Base-by-base conservation (phyloP, 495 filamentous ascomycete species). In the Pyrenopolyporus hunteri region DNA sequence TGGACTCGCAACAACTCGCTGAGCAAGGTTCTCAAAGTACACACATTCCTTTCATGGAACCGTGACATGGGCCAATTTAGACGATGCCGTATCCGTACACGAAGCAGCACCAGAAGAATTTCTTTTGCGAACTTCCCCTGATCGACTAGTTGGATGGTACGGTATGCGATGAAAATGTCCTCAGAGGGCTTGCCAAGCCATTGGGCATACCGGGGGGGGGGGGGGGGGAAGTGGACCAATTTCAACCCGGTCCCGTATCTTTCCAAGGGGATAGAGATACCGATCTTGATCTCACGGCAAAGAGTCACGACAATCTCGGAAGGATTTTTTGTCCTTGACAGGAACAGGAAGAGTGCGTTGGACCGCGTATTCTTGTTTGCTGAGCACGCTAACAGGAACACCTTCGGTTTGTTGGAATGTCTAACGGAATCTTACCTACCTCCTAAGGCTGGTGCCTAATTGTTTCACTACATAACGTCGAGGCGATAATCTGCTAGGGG, bases 211-310 rank as follows among this genome's bases (percentile, higher is more conserved):
- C 40, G 19, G 9, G 6, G 25, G 13, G 14, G 42, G 47, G 7
- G 46, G 43, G 17, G 11, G 37, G 6, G 59, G 45, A 29, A 28
- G 37, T 39, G 32, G 37, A 16, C 31, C 17, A 51, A 63, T 51
- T 36, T 42, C 43, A 26, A 59, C 20, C 49, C 55, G 49, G 22
- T 22, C 16, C 49, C 55, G 23, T 59, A 5, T 64, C 49, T 33
- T 11, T 14, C 22, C 36, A 53, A 39, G 13, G 31, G n/a, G n/a
- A n/a, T n/a, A n/a, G n/a, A n/a, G n/a, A 42, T 19, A 43, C 33
- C 39, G 47, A 60, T 65, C 49, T 64, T 44, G 62, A 56, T 59
- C 56, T 65, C 29, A 45, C 57, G 46, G 57, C 23, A 61, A 31
- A 45, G 28, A 66, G 43, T 43, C 46, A 46, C 9, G 6, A 28